Conservation (phyloP, 768 basidiomycete genomes). For the Arthromyces matolae region DNA sequence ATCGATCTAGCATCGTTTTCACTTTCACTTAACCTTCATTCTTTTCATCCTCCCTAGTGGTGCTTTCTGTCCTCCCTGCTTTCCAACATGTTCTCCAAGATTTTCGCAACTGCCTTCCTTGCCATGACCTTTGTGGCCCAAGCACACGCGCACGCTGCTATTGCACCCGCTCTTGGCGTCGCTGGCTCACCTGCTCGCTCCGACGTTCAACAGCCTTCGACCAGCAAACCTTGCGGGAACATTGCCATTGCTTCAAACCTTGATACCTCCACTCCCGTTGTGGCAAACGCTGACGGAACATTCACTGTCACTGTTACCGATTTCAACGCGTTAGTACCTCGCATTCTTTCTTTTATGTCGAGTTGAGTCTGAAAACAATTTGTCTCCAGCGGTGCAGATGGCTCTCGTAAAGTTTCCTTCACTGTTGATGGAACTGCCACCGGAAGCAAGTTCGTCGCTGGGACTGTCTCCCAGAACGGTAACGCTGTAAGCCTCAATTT, state of each 20-base stretch:
- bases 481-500: constrained; percentile 33
- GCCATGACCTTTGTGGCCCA: constrained; percentile 11
- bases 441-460: constrained; percentile 34
- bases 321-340: constrained; percentile 40
- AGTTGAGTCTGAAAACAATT: background rate
- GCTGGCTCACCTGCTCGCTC: constrained; percentile 25
- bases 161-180: constrained; percentile 33
- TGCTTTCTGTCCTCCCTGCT: background rate
- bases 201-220: constrained; percentile 23
- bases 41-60: background rate
- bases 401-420: constrained; percentile 44
- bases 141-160: constrained; percentile 24
- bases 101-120: constrained; percentile 6
- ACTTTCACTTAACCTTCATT: constrained; percentile 3
- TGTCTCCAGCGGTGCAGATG: constrained; percentile 39
- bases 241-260: constrained; percentile 38
- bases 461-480: constrained; percentile 43
- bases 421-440: constrained; percentile 44
- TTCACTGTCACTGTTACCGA: constrained; percentile 39
- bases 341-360: background rate
- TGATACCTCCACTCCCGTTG: constrained; percentile 34
- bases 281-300: constrained; percentile 37
- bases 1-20: constrained; percentile 8
- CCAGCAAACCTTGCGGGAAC: constrained; percentile 38
- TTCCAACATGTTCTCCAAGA: constrained; percentile 15